These are phyloP conservation scores for Podospora pseudoanserina DNA, from an alignment of 495 filamentous ascomycete genomes.

Conservation along the genomic window DNA sequence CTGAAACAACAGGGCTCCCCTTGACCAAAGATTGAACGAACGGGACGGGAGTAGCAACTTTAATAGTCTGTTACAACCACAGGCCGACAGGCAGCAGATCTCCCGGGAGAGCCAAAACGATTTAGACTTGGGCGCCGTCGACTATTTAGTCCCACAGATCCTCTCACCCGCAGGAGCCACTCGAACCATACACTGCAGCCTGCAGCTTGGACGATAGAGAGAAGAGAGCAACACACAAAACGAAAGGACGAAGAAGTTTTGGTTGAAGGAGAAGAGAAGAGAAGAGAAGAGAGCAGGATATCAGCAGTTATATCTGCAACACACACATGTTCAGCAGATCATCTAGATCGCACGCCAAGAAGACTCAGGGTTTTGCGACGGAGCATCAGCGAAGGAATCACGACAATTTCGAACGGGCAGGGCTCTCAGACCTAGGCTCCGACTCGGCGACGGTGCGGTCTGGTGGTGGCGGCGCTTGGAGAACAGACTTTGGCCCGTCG, in stretches of 20 bases:
- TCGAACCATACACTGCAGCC: conserved; percentile 9
- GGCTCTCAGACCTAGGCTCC: conserved; percentile 39
- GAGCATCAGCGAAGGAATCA: conserved; percentile 33
- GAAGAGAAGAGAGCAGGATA: not conserved
- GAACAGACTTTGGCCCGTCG: conserved; percentile 33
- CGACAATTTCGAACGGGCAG: conserved; percentile 34
- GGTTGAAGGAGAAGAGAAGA: not conserved
- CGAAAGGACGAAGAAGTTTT: not conserved
- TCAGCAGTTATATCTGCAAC: conserved; percentile 8
- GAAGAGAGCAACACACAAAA: not conserved
- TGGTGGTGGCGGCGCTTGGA: conserved; percentile 31
- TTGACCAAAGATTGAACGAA: conserved; percentile 21
- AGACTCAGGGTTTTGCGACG: conserved; percentile 36
- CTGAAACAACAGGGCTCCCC: conserved; percentile 31
- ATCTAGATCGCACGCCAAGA: conserved; percentile 28
- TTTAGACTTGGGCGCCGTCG: conserved; percentile 8
- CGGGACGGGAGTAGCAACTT: conserved; percentile 19
- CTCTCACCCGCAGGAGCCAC: not conserved
- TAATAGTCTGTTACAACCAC: conserved; percentile 22
- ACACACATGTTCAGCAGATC: conserved; percentile 51
- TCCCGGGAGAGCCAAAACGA: conserved; percentile 23
- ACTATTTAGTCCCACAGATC: conserved; percentile 11
- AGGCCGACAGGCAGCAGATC: conserved; percentile 28
- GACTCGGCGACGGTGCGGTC: conserved; percentile 39
- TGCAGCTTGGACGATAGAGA: conserved; percentile 8